Conservation (phyloP, 169 alveolate genomes). For the Plasmodium sp. region DNA sequence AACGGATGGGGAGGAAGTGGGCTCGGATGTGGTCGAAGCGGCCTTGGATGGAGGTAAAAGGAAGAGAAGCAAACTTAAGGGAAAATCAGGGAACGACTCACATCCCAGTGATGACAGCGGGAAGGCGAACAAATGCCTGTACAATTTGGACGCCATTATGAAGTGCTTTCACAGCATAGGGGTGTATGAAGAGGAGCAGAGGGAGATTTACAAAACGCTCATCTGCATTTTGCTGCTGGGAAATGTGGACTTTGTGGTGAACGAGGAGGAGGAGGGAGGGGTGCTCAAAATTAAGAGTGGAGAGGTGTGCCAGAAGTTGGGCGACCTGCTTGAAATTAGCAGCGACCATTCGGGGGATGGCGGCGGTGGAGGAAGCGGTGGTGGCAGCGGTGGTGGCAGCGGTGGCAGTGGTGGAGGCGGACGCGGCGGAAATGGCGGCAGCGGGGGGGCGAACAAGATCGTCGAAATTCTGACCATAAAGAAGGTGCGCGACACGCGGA, state of each 20-base stretch:
- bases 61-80: not conserved
- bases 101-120: not conserved
- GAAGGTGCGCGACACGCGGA: slow-evolving; percentile 77
- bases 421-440: too few relatives aligned
- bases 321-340: slow-evolving; percentile 25
- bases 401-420: too few relatives aligned
- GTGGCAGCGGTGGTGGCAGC: too few relatives aligned
- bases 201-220: slow-evolving; percentile 71
- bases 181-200: slow-evolving; percentile 70
- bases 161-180: slow-evolving; percentile 74
- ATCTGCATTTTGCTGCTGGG: slow-evolving; percentile 73
- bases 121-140: slow-evolving; percentile 15
- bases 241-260: slow-evolving; percentile 54
- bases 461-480: slow-evolving; percentile 79
- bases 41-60: not conserved
- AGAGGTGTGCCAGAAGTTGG: slow-evolving; percentile 24
- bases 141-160: slow-evolving; percentile 40
- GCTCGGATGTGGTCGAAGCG: not conserved
- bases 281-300: slow-evolving; percentile 43
- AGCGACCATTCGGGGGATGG: not conserved
- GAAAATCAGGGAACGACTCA: not conserved
- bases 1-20: not conserved
- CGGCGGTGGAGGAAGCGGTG: too few relatives aligned
- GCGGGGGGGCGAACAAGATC: slow-evolving; percentile 19
- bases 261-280: slow-evolving; percentile 20